phyloP scores from a whole-genome alignment of 2,329 filamentous ascomycete species.

The Xylaria sp. region DNA sequence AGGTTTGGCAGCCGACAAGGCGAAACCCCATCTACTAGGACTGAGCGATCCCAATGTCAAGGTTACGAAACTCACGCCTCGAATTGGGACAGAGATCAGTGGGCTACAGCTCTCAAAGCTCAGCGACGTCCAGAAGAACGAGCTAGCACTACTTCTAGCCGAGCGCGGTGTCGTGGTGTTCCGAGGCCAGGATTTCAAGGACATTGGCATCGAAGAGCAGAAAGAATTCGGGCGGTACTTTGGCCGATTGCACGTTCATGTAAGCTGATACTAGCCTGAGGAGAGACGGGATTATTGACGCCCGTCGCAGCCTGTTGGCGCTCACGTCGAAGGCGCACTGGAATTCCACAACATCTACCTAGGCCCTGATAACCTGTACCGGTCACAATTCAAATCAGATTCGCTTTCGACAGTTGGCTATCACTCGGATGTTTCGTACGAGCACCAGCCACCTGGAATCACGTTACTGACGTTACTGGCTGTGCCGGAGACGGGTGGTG shows the following conservation, averaged over 20 bases:
- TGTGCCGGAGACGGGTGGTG: slow-evolving; percentile 46
- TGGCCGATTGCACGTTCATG: slow-evolving; percentile 48
- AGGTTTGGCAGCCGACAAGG: slow-evolving; percentile 48
- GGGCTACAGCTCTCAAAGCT: slow-evolving; percentile 38
- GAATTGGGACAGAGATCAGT: slow-evolving; percentile 36
- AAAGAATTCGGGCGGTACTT: slow-evolving; percentile 48
- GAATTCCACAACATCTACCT: slow-evolving; percentile 56
- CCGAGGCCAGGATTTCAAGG: slow-evolving; percentile 42
- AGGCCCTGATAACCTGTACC: slow-evolving; percentile 51
- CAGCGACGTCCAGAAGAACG: slow-evolving; percentile 37
- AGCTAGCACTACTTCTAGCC: slow-evolving; percentile 36
- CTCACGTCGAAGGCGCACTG: slow-evolving; percentile 49
- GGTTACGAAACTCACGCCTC: slow-evolving; percentile 36
- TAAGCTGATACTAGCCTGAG: slow-evolving; percentile 30
- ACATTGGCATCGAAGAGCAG: slow-evolving; percentile 46
- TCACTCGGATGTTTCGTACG: slow-evolving; percentile 51
- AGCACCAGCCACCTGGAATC: slow-evolving; percentile 49
- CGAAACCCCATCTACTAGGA: slow-evolving; percentile 47
- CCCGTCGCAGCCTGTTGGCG: slow-evolving; percentile 45
- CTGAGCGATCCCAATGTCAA: slow-evolving; percentile 36
- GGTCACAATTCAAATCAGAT: slow-evolving; percentile 42
- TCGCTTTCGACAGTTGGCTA: slow-evolving; percentile 46
- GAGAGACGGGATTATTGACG: background rate
- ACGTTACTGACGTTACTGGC: slow-evolving; percentile 48
- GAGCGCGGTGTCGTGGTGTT: slow-evolving; percentile 40